phyloP scores from a whole-genome alignment of 495 filamentous ascomycete genomes.

The Lasiosphaeria ovina region DNA sequence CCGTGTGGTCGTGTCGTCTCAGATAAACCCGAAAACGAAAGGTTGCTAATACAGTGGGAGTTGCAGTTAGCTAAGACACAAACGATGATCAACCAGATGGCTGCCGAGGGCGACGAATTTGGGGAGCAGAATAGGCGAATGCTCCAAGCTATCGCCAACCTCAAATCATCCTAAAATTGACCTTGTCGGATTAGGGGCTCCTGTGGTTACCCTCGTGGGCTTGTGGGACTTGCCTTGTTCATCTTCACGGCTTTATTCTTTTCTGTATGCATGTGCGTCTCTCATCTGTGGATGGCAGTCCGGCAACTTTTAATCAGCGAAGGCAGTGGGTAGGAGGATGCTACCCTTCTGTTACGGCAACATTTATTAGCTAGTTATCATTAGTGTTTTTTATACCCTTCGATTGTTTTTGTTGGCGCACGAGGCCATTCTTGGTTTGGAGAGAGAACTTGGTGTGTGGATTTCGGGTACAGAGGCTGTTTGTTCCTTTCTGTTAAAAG shows the following conservation, averaged over 20 bases:
- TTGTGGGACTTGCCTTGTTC: background rate
- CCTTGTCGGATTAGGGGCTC: background rate
- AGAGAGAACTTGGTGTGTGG: too few species aligned
- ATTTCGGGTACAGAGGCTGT: too few species aligned
- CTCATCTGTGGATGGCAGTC: background rate
- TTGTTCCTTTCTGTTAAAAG: too few species aligned
- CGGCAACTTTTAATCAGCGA: background rate
- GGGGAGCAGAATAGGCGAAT: conserved; percentile 43
- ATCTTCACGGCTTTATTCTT: background rate
- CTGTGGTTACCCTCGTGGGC: background rate
- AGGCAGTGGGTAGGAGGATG: background rate
- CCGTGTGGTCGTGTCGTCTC: conserved; percentile 1
- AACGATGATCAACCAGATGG: conserved; percentile 42
- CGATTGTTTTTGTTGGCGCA: conserved; percentile 3
- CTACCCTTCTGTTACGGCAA: background rate
- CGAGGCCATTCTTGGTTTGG: too few species aligned
- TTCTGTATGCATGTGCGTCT: background rate
- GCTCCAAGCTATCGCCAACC: conserved; percentile 42
- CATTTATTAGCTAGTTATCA: background rate
- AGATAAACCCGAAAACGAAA: background rate
- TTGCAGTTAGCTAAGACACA: conserved; percentile 51
- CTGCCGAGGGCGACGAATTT: conserved; percentile 48
- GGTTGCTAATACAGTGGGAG: conserved; percentile 13
- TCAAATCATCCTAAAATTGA: conserved; percentile 21
- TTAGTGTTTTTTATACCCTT: background rate